These are phyloP conservation scores for Babesia sp. DNA, from an alignment of 169 alveolate species.

Conservation along the genomic window DNA sequence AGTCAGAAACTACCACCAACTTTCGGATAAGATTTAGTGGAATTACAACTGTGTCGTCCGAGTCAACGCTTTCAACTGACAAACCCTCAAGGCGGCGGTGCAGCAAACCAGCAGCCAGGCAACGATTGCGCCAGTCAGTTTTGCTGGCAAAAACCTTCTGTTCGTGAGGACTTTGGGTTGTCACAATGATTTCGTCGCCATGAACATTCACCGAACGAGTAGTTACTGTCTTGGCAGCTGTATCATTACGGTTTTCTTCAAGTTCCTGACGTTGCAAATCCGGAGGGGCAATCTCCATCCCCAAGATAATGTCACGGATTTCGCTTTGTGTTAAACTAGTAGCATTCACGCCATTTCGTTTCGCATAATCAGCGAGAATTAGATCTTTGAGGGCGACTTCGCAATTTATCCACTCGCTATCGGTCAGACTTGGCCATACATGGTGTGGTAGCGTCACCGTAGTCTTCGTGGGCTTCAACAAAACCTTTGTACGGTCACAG, in stretches of 20 bases:
- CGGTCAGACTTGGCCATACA: constrained; percentile 99
- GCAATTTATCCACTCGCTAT: constrained; percentile 98
- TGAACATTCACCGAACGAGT: constrained; percentile 95
- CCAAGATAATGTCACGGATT: constrained; percentile 98
- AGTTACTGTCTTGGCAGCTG: constrained; percentile 84
- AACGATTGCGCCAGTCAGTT: constrained; percentile 99
- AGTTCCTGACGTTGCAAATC: constrained; percentile 93
- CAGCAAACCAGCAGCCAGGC: constrained; percentile 95
- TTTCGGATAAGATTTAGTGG: constrained; percentile 97
- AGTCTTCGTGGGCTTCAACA: constrained; percentile 94
- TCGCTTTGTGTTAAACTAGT: constrained; percentile 98
- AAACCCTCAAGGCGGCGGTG: constrained; percentile 95
- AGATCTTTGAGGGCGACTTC: constrained; percentile 98
- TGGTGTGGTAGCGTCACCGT: constrained; percentile 99
- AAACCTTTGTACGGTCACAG: constrained; percentile 97
- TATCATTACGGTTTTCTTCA: constrained; percentile 85
- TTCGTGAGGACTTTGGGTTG: constrained; percentile 98
- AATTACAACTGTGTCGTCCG: constrained; percentile 89
- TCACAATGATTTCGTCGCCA: constrained; percentile 95
- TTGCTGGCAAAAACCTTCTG: constrained; percentile 94
- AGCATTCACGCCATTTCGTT: constrained; percentile 97
- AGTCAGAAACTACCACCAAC: constrained; percentile 96
- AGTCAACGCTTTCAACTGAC: constrained; percentile 84
- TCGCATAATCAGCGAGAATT: constrained; percentile 98
- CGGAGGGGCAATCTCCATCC: constrained; percentile 99